Evolutionary conservation across 129 eudicot genomes (phyloP).

Genomic region (Erigeron canadensis): DNA sequence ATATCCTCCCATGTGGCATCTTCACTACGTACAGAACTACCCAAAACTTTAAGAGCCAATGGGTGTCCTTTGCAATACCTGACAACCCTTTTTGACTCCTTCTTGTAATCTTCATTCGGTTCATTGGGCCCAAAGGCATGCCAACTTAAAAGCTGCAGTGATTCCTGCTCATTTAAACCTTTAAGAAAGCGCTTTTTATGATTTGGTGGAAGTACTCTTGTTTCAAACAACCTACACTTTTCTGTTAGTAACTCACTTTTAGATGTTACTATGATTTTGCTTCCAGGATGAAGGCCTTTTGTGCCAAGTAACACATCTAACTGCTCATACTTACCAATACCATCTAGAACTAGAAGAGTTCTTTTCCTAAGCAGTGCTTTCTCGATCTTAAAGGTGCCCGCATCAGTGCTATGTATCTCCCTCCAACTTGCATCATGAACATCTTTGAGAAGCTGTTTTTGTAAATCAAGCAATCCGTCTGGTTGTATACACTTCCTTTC

Average conservation of each 20-base stretch:
- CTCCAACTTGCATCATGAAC: slow-evolving; percentile 5
- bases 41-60: slow-evolving; percentile 38
- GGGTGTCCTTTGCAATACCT: slow-evolving; percentile 36
- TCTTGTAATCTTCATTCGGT: slow-evolving; percentile 11
- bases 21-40: slow-evolving; percentile 23
- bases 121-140: slow-evolving; percentile 33
- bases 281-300: slow-evolving; percentile 19
- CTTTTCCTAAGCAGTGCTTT: slow-evolving; percentile 10
- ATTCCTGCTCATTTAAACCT: slow-evolving; percentile 7
- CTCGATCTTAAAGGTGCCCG: slow-evolving; percentile 18
- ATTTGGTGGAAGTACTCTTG: not conserved
- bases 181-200: not conserved
- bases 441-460: slow-evolving; percentile 30
- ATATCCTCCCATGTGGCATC: slow-evolving; percentile 5
- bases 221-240: not conserved
- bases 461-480: slow-evolving; percentile 31
- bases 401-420: slow-evolving; percentile 3
- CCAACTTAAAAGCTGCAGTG: slow-evolving; percentile 33
- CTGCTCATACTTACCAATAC: slow-evolving; percentile 21
- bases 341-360: slow-evolving; percentile 34
- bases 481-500: not conserved
- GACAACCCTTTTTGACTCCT: not conserved
- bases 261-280: slow-evolving; percentile 36
- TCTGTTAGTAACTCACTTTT: slow-evolving; percentile 15
- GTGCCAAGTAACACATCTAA: slow-evolving; percentile 28